Conservation (phyloP, 1,284 basidiomycete genomes). For the Xanthoconium separans region DNA sequence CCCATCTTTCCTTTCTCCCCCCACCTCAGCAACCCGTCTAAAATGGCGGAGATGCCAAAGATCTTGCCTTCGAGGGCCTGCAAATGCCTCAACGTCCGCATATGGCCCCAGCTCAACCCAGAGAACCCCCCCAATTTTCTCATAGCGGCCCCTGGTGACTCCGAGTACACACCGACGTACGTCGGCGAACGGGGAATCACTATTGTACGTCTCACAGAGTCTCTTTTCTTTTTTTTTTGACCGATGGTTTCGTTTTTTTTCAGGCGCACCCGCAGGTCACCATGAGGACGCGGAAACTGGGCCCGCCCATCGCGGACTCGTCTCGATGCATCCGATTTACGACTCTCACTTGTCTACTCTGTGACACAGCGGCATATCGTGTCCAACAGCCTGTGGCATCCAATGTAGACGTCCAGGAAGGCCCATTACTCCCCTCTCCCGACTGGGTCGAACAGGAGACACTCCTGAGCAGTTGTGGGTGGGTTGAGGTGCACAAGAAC, state of each 20-base stretch:
- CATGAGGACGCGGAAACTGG: conserved; percentile 57
- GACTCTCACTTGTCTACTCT: conserved; percentile 68
- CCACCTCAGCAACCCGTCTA: conserved; percentile 20
- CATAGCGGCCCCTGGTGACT: conserved; percentile 32
- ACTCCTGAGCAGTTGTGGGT: conserved; percentile 64
- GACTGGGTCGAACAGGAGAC: conserved; percentile 75
- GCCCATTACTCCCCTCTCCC: conserved; percentile 64
- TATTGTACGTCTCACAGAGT: conserved; percentile 47
- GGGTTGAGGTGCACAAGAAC: conserved; percentile 67
- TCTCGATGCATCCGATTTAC: conserved; percentile 56
- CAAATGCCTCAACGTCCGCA: conserved; percentile 69
- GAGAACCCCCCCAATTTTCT: conserved; percentile 35
- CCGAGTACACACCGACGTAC: conserved; percentile 55
- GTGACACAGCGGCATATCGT: conserved; percentile 65
- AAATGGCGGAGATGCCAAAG: conserved; percentile 26
- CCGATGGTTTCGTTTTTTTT: conserved; percentile 12
- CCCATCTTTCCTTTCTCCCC: conserved; percentile 15
- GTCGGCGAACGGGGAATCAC: conserved; percentile 66
- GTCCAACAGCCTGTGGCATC: conserved; percentile 58
- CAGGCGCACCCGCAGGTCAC: conserved; percentile 73
- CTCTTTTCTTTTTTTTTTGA: neutral
- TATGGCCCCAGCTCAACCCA: conserved; percentile 36
- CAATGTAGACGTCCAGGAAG: conserved; percentile 63
- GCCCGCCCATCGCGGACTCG: conserved; percentile 43
- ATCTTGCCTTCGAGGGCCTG: conserved; percentile 42